Evolutionary conservation across 805 yeast genomes (phyloP), one percentile per base, ranked within the genome.

Genomic region (Metschnikowia santaceciliae): DNA sequence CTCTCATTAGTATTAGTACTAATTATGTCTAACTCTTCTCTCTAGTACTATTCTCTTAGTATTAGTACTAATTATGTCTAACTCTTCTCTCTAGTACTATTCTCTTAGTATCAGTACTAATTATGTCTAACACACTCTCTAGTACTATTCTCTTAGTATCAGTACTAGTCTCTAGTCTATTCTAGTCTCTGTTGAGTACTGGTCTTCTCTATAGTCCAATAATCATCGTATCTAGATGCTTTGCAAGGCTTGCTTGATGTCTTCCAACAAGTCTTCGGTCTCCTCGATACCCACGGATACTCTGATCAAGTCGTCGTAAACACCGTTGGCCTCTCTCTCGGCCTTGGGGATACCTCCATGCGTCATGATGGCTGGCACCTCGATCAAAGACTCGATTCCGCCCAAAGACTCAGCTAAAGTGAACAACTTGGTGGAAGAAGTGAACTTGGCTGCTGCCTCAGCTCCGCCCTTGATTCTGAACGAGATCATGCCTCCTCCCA

Each of bases 401-500:
- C 96, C 96, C 54, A 89, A 79, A 19, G 96, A 88, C 74, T 90
- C 96, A 51, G 96, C 96, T 64, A 89, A 76, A 19, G 94, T 84
- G 77, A 89, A 89, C 54, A 87, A 66, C 72, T 84, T 81, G 55
- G 95, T 87, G 42, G 82, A 64, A 42, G 86, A 81, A 53, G 91
- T 80, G 77, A 89, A 87, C 59, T 75, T 76, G 51, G 87, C 71
- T 50, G 96, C 96, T 47, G 83, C 88, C 53, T 73, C 76, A 51
- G 87, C 87, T 62, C 91, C 95, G 50, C 96, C 96, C 57, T 80
- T 76, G 70, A 89, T 79, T 75, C 96, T 82, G 78, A 89, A 88
- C 8, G 95, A 84, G 64, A 89, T 82, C 87, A 89, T 89, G 68
- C 96, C 96, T 63, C 96, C 96, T 55, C 96, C 96, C 58, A 88